Base-by-base conservation (phyloP, 192 early-diverging fungal genomes). In the Gonapodya sp. region DNA sequence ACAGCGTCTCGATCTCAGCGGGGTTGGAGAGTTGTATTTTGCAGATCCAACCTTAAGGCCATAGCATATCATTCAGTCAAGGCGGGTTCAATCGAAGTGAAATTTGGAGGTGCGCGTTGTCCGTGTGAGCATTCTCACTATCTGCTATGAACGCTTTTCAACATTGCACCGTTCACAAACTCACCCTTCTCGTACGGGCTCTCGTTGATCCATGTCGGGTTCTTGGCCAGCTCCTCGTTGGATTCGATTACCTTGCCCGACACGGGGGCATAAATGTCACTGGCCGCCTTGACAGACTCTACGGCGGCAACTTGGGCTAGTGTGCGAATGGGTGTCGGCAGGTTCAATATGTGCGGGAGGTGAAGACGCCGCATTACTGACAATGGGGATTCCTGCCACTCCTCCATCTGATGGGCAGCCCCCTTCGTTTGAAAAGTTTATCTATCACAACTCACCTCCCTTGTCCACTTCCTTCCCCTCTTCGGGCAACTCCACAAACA, bases 261-360 rank as follows among this genome's bases (percentile, higher is more conserved):
- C 34, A 96, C 85, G 79, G 97, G 97, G 32, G 95, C 88, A 83
- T 94, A 96, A 46, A 98, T 92, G 81, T 98, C 97, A 80, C 89
- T 91, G 73, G 95, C 94, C 78, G 97, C 96, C 90, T 98, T 98
- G 84, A 98, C 97, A 36, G 92, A 93, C 86, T 98, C 97, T 73
- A 98, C 93, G 36, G 93, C 93, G 81, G 94, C 93, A n/a, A 95
- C 87, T 79, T 83, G 72, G 0, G 91, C 93, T 88, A 84, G 82
- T 31, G 74, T 34, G 35, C 31, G n/a, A n/a, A n/a, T n/a, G n/a
- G n/a, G n/a, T n/a, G n/a, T n/a, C n/a, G n/a, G n/a, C n/a, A n/a
- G n/a, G n/a, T n/a, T n/a, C n/a, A n/a, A n/a, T n/a, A n/a, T n/a
- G n/a, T n/a, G n/a, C n/a, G n/a, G n/a, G n/a, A n/a, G n/a, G n/a